Conservation (phyloP, 1,284 basidiomycete species). For the Trametes hirsuta region DNA sequence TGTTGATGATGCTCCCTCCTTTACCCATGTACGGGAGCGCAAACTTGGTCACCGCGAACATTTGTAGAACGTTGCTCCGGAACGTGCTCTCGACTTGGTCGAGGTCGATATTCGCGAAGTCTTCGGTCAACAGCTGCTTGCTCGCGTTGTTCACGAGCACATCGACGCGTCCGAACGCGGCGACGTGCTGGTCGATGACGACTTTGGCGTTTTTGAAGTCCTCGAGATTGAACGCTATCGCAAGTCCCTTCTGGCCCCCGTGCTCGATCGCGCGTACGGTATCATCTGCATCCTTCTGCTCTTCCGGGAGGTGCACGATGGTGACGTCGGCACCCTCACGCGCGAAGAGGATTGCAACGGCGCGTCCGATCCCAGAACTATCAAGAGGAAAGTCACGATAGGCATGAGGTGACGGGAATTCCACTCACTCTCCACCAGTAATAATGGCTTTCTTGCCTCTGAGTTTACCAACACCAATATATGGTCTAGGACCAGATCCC, state of each 20-base stretch:
- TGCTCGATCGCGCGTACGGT: constrained; percentile 51
- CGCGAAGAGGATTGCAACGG: constrained; percentile 62
- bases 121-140: constrained; percentile 48
- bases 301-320: constrained; percentile 64
- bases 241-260: constrained; percentile 44
- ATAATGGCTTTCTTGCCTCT: constrained; percentile 63
- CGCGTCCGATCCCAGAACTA: constrained; percentile 60
- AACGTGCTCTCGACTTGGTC: constrained; percentile 56
- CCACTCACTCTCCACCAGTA: constrained; percentile 43
- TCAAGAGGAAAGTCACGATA: background rate
- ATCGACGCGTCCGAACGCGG: constrained; percentile 52
- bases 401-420: background rate
- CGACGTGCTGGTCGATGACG: constrained; percentile 54
- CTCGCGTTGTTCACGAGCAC: constrained; percentile 69
- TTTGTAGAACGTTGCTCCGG: constrained; percentile 58
- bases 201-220: constrained; percentile 37
- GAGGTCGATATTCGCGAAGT: constrained; percentile 53
- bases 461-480: constrained; percentile 51
- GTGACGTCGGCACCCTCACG: constrained; percentile 70
- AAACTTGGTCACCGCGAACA: constrained; percentile 58
- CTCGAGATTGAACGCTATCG: constrained; percentile 52
- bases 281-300: constrained; percentile 58
- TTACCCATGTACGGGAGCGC: constrained; percentile 64
- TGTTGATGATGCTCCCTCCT: constrained; percentile 66
- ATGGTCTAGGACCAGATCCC: constrained; percentile 49